These are phyloP conservation scores for Colletotrichum karsti DNA, from an alignment of 2,329 filamentous ascomycete genomes.

Conservation along the genomic window DNA sequence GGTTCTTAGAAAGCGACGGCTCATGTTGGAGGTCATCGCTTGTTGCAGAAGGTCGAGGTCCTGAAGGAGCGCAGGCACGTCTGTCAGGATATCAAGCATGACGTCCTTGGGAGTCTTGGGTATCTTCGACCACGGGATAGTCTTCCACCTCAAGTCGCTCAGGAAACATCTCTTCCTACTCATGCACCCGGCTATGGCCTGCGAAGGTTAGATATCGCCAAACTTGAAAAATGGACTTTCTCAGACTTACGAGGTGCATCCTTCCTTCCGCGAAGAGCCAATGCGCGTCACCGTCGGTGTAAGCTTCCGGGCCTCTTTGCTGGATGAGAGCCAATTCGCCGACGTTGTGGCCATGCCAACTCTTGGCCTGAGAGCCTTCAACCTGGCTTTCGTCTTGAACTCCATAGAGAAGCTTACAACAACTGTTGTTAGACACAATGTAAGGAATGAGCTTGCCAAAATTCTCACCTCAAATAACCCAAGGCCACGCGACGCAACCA, in stretches of 20 bases:
- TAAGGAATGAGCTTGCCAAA: no score
- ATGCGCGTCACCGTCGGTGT: conserved; percentile 25
- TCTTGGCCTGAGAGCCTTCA: conserved; percentile 3
- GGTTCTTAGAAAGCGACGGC: neutral
- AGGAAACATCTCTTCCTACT: conserved; percentile 25
- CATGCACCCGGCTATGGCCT: neutral
- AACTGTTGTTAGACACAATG: no score
- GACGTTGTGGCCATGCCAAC: conserved; percentile 26
- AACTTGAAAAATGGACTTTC: neutral
- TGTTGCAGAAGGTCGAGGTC: conserved; percentile 35
- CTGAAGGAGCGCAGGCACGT: conserved; percentile 36
- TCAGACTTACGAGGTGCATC: conserved; percentile 31
- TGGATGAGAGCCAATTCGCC: conserved; percentile 23
- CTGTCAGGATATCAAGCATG: conserved; percentile 39
- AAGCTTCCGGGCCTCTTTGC: neutral
- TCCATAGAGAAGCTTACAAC: conserved; percentile 29
- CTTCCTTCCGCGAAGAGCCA: conserved; percentile 31
- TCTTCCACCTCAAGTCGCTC: conserved; percentile 39
- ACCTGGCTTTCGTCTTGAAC: neutral
- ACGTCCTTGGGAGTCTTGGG: conserved; percentile 39
- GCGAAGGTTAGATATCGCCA: neutral
- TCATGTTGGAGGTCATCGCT: neutral
- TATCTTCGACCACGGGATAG: conserved; percentile 37
- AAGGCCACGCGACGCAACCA: conserved; percentile 3
- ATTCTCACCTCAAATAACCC: conserved; percentile 30